A percentile compares a stretch with the other conserved stretches of the same genome.
Conservation (phyloP, 805 yeast genomes). For the Candida cerambycidarum region DNA sequence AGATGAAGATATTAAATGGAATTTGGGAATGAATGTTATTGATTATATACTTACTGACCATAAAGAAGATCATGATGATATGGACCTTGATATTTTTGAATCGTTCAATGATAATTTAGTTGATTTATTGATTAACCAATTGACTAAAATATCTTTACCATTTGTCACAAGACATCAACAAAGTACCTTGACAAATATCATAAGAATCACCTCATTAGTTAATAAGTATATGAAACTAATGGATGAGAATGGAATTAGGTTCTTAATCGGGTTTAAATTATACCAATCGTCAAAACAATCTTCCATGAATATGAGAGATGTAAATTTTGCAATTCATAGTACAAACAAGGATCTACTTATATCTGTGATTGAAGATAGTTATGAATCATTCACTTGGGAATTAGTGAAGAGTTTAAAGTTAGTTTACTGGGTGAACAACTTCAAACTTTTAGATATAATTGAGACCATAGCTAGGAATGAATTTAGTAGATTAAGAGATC, state of each 20-base stretch:
- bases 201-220: constrained; percentile 62
- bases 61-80: neutral
- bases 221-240: constrained; percentile 42
- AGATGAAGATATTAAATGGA: constrained; percentile 31
- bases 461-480: constrained; percentile 74
- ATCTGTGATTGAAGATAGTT: constrained; percentile 45
- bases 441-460: constrained; percentile 37
- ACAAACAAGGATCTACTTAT: constrained; percentile 70
- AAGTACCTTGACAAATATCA: constrained; percentile 68
- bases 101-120: constrained; percentile 45
- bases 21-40: constrained; percentile 27
- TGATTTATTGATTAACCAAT: constrained; percentile 52
- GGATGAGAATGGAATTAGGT: constrained; percentile 70
- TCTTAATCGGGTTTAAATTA: constrained; percentile 67
- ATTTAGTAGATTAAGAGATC: constrained; percentile 65
- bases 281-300: constrained; percentile 54
- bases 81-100: constrained; percentile 20
- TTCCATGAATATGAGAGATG: constrained; percentile 72
- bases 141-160: constrained; percentile 69
- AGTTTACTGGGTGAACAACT: constrained; percentile 61
- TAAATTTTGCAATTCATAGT: constrained; percentile 84
- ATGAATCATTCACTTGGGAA: constrained; percentile 58
- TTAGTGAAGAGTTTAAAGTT: constrained; percentile 60
- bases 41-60: constrained; percentile 16
- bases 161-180: constrained; percentile 90